phyloP scores from a whole-genome alignment of 305 asterid genomes.

The Petunia hybrid region DNA sequence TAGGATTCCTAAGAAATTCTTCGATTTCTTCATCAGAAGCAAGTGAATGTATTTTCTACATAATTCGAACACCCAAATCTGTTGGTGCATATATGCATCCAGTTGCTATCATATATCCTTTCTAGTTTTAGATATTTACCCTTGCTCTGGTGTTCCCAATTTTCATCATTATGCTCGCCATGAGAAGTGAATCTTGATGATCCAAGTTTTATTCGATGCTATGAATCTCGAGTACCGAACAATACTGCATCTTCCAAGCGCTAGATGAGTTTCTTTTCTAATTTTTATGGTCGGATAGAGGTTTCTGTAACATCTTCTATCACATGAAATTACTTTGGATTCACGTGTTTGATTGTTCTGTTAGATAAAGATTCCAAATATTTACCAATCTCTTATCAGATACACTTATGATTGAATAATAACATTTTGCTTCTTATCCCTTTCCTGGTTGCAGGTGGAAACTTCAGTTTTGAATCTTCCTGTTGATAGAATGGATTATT shows the following conservation, averaged over 20 bases:
- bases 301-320: not conserved
- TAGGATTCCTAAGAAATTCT: too few species aligned
- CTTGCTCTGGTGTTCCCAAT: not conserved
- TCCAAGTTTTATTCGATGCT: not conserved
- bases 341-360: not conserved
- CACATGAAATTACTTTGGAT: not conserved
- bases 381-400: not conserved
- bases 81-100: not conserved
- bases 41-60: not conserved
- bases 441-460: conserved; percentile 42
- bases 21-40: not conserved
- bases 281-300: not conserved
- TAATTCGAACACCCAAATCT: not conserved
- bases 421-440: not conserved
- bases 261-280: conserved; percentile 5
- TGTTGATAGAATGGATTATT: conserved; percentile 57
- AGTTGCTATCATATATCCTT: not conserved
- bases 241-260: not conserved
- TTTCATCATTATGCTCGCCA: not conserved
- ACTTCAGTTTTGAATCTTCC: conserved; percentile 54
- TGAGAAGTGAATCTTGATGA: not conserved
- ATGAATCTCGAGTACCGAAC: not conserved
- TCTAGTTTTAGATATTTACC: conserved; percentile 1
- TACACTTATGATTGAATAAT: not conserved
- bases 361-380: not conserved